Conservation (phyloP, 768 basidiomycete species). For the Cubamyces lactineus region DNA sequence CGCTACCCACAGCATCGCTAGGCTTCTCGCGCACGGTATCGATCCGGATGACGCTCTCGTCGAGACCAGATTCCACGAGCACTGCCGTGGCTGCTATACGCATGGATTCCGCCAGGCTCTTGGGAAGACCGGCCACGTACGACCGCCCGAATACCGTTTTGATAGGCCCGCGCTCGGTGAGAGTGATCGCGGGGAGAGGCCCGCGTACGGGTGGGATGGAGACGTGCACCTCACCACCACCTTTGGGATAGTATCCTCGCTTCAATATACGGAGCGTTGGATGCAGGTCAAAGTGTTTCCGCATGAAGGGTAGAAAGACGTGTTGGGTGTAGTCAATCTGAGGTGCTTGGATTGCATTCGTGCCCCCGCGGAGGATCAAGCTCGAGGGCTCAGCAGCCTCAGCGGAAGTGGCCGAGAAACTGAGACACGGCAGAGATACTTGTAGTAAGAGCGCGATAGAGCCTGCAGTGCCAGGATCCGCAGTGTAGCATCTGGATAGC, state of each 20-base stretch:
- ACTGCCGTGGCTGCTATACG: constrained; percentile 50
- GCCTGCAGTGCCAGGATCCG: constrained; percentile 63
- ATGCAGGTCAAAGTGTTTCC: constrained; percentile 51
- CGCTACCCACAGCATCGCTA: constrained; percentile 50
- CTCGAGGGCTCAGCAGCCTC: constrained; percentile 41
- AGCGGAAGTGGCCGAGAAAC: constrained; percentile 48
- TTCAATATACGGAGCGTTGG: constrained; percentile 51
- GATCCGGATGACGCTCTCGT: constrained; percentile 31
- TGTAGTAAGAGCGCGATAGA: constrained; percentile 75
- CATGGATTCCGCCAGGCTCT: constrained; percentile 57
- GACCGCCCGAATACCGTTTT: constrained; percentile 56
- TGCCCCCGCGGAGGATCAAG: constrained; percentile 67
- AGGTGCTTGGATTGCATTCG: constrained; percentile 71
- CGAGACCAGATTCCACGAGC: constrained; percentile 46
- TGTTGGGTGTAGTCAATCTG: constrained; percentile 72
- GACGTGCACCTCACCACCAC: constrained; percentile 65
- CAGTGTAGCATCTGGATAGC: constrained; percentile 45
- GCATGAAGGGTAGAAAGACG: constrained; percentile 71
- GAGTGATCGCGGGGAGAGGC: constrained; percentile 49
- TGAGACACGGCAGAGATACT: constrained; percentile 66
- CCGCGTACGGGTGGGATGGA: constrained; percentile 38
- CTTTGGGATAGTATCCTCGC: constrained; percentile 75
- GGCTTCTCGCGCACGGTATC: constrained; percentile 33
- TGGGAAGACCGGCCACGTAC: constrained; percentile 70
- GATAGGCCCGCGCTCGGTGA: constrained; percentile 62